Conservation (phyloP, 1,284 basidiomycete genomes). For the Mycosarcoma maydis region DNA sequence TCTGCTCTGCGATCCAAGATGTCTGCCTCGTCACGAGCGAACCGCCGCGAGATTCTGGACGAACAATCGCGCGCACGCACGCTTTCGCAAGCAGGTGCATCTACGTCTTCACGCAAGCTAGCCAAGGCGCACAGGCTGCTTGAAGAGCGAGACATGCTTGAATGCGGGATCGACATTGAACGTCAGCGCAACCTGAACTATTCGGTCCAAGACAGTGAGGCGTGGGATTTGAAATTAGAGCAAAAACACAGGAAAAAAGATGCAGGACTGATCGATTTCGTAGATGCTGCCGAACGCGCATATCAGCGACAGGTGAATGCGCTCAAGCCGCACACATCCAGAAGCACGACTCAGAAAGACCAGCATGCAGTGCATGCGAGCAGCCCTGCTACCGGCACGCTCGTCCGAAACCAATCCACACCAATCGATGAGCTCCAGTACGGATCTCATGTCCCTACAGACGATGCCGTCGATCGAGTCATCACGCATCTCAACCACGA, state of each 20-base stretch:
- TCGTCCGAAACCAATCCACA: not conserved
- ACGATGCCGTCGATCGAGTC: constrained; percentile 92
- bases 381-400: constrained; percentile 3
- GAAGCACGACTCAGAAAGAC: no score
- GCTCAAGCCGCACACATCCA: constrained; percentile 65
- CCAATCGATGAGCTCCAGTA: constrained; percentile 69
- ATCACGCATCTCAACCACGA: constrained; percentile 91
- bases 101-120: constrained; percentile 43
- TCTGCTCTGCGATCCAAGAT: constrained; percentile 29
- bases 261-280: constrained; percentile 88
- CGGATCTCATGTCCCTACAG: constrained; percentile 90
- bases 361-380: no score
- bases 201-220: constrained; percentile 91
- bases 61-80: constrained; percentile 47
- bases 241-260: constrained; percentile 80
- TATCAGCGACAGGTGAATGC: constrained; percentile 93
- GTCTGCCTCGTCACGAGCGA: constrained; percentile 53
- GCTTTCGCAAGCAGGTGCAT: constrained; percentile 36
- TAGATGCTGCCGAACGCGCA: constrained; percentile 83
- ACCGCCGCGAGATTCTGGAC: constrained; percentile 49
- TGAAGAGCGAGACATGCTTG: constrained; percentile 85
- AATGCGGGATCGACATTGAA: constrained; percentile 77
- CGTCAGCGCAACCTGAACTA: constrained; percentile 91
- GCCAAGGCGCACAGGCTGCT: constrained; percentile 82
- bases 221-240: constrained; percentile 87